Percentiles rank a stretch among this genome's conserved stretches.
These are phyloP conservation scores for Penicillium sp. DNA, from an alignment of 2,329 filamentous ascomycete genomes.

Conservation along the genomic window DNA sequence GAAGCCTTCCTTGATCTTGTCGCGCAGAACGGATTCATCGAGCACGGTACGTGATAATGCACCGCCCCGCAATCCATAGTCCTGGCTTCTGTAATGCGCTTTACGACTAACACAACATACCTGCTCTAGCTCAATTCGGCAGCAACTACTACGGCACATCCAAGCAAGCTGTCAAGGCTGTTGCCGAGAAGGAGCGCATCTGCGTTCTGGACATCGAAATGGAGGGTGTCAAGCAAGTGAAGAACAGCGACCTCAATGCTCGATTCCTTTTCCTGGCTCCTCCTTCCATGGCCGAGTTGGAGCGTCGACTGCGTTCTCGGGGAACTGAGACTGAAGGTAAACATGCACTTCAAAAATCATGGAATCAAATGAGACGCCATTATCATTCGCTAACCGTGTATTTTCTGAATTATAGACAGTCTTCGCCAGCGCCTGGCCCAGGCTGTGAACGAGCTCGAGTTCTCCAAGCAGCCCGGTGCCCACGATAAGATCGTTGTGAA, in stretches of 20 bases:
- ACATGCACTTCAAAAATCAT: neutral
- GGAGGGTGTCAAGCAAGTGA: slow-evolving; percentile 96
- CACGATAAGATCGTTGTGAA: slow-evolving; percentile 70
- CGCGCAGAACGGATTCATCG: slow-evolving; percentile 74
- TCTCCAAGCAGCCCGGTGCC: slow-evolving; percentile 66
- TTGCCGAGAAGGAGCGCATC: slow-evolving; percentile 69
- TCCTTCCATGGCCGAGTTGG: slow-evolving; percentile 73
- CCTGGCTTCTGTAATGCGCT: neutral
- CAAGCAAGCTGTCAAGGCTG: slow-evolving; percentile 75
- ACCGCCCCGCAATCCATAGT: no score
- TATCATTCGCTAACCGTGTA: neutral
- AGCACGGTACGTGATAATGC: slow-evolving; percentile 54
- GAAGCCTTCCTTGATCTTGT: slow-evolving; percentile 71
- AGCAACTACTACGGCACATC: slow-evolving; percentile 87
- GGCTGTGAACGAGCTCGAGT: slow-evolving; percentile 75
- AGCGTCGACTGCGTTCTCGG: slow-evolving; percentile 72
- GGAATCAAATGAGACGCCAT: neutral
- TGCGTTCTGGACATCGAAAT: slow-evolving; percentile 96
- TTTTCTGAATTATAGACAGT: slow-evolving; percentile 44
- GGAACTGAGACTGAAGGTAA: slow-evolving; percentile 73
- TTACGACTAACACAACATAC: neutral
- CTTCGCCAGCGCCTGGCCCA: slow-evolving; percentile 71
- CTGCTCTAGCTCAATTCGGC: slow-evolving; percentile 68
- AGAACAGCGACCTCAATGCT: slow-evolving; percentile 71
- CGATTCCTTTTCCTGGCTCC: slow-evolving; percentile 85